phyloP scores from a whole-genome alignment of 305 asterid species.

The Stenogyne calaminthoides region DNA sequence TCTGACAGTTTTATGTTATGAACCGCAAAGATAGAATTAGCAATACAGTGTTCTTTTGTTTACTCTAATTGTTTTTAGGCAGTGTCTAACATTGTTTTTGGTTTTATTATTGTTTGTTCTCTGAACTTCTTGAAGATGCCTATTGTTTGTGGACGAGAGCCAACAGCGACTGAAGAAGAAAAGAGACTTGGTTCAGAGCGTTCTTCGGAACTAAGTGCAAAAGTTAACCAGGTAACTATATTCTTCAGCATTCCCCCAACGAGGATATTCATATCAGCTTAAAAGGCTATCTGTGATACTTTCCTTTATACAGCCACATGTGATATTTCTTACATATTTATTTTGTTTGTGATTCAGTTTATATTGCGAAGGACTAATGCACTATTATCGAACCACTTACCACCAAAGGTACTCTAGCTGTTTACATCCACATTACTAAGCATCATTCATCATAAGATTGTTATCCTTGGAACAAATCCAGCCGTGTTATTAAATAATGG shows the following conservation, averaged over 20 bases:
- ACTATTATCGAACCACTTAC: slow-evolving; percentile 90
- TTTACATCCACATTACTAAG: slow-evolving; percentile 11
- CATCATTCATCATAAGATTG: background rate
- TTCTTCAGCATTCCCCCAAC: background rate
- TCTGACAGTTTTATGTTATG: slow-evolving; percentile 12
- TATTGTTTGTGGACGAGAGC: slow-evolving; percentile 93
- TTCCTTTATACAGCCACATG: slow-evolving; percentile 20
- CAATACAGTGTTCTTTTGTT: slow-evolving; percentile 19
- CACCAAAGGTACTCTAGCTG: slow-evolving; percentile 80
- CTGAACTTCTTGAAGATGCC: slow-evolving; percentile 57
- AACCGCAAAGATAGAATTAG: background rate
- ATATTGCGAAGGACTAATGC: slow-evolving; percentile 97
- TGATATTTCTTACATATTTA: slow-evolving; percentile 30
- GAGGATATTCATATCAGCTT: slow-evolving; percentile 1
- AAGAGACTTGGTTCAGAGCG: slow-evolving; percentile 83
- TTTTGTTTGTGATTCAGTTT: slow-evolving; percentile 58
- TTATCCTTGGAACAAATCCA: slow-evolving; percentile 9
- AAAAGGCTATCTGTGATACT: slow-evolving; percentile 10
- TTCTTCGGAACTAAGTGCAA: slow-evolving; percentile 82
- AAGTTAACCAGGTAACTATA: slow-evolving; percentile 86
- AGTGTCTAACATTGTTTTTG: slow-evolving; percentile 10
- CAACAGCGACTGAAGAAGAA: slow-evolving; percentile 82
- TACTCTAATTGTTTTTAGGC: slow-evolving; percentile 24
- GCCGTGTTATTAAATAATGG: background rate
- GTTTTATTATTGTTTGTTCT: slow-evolving; percentile 28